Conservation (phyloP, 306 rosid species). For the Carpinus fangiana region DNA sequence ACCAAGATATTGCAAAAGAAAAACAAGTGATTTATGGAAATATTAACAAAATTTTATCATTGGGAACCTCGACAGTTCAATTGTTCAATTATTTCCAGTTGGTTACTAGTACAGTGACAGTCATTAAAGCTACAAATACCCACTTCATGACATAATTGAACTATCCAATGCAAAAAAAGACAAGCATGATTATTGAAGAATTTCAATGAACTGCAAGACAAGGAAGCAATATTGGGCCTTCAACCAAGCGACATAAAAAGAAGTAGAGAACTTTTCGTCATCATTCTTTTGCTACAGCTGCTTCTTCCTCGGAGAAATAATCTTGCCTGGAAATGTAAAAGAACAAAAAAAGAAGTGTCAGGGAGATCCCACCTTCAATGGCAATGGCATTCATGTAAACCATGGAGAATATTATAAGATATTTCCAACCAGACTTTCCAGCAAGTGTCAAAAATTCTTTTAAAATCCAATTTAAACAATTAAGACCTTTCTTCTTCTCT, state of each 20-base stretch:
- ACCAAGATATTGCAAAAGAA: background rate
- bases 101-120: slow-evolving; percentile 5
- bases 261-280: slow-evolving; percentile 40
- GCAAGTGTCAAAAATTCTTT: background rate
- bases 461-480: background rate
- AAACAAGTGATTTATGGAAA: background rate
- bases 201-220: slow-evolving; percentile 9
- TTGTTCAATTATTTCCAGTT: background rate
- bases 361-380: slow-evolving; percentile 18
- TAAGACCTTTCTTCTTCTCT: background rate
- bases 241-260: slow-evolving; percentile 11
- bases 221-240: slow-evolving; percentile 1
- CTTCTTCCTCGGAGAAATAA: slow-evolving; percentile 56
- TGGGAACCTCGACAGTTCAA: slow-evolving; percentile 6
- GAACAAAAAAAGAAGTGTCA: background rate
- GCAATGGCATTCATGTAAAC: slow-evolving; percentile 20
- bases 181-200: slow-evolving; percentile 23
- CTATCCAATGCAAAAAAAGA: slow-evolving; percentile 14
- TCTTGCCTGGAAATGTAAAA: slow-evolving; percentile 61
- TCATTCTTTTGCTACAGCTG: slow-evolving; percentile 67
- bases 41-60: background rate
- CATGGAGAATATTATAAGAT: slow-evolving; percentile 7
- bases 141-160: background rate
- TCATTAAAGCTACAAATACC: background rate
- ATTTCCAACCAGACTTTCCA: background rate